Percentiles rank a stretch among this genome's conserved stretches.
Conservation (phyloP, 441 rosid genomes). For the Brassica hybrid region DNA sequence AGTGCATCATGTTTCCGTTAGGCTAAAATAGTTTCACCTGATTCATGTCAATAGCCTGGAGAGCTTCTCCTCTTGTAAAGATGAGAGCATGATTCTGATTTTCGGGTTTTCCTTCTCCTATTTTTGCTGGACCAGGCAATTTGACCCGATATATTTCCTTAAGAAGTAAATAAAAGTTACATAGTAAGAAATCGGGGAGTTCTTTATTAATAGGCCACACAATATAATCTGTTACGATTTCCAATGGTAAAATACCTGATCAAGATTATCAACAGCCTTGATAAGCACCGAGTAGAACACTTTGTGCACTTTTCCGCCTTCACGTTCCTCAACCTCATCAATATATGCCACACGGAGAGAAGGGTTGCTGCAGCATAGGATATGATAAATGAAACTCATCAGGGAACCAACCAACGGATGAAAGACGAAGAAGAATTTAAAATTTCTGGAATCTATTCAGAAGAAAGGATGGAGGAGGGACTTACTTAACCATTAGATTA, state of each 20-base stretch:
- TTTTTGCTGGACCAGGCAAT: slow-evolving; percentile 82
- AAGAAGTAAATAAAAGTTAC: slow-evolving; percentile 35
- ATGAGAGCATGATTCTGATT: slow-evolving; percentile 92
- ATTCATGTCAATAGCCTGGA: slow-evolving; percentile 96
- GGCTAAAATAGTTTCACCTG: slow-evolving; percentile 57
- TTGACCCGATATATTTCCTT: slow-evolving; percentile 94
- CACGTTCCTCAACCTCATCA: slow-evolving; percentile 95
- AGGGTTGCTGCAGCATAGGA: slow-evolving; percentile 70
- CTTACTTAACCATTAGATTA: slow-evolving; percentile 98
- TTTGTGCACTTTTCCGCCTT: slow-evolving; percentile 70
- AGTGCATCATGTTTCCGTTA: slow-evolving; percentile 3
- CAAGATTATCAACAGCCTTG: slow-evolving; percentile 89
- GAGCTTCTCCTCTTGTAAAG: slow-evolving; percentile 94
- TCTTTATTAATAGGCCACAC: background rate
- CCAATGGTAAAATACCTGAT: slow-evolving; percentile 65
- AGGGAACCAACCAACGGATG: slow-evolving; percentile 33
- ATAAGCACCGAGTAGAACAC: slow-evolving; percentile 91
- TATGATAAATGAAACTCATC: slow-evolving; percentile 33
- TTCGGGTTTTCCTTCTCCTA: slow-evolving; percentile 98
- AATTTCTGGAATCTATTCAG: slow-evolving; percentile 24
- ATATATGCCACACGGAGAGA: slow-evolving; percentile 96
- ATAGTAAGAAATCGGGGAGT: slow-evolving; percentile 25
- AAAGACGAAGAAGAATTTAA: background rate
- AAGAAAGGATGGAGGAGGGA: slow-evolving; percentile 31
- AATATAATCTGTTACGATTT: slow-evolving; percentile 17